phyloP scores from a whole-genome alignment of 2,329 filamentous ascomycete species.

The Aspergillus tamarii region DNA sequence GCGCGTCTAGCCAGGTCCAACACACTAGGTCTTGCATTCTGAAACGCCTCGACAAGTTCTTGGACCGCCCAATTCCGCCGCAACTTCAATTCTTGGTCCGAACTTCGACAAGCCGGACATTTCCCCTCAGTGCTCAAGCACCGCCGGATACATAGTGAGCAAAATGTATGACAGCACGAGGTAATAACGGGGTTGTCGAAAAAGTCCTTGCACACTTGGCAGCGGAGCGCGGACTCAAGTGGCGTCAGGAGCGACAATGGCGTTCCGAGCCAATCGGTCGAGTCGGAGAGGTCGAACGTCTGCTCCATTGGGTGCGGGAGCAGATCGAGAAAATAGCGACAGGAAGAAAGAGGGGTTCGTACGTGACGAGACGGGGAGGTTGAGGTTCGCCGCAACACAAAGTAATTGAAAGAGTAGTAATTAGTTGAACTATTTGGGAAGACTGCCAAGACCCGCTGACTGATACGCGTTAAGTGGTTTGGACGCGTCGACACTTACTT shows the following conservation, averaged over 20 bases:
- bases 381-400: background rate
- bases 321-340: background rate
- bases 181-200: conserved; percentile 94
- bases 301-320: conserved; percentile 37
- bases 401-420: background rate
- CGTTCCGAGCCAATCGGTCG: conserved; percentile 53
- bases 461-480: conserved; percentile 49
- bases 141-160: conserved; percentile 90
- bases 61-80: conserved; percentile 83
- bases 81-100: conserved; percentile 82
- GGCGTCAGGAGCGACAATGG: conserved; percentile 48
- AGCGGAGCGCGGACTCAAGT: conserved; percentile 83
- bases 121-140: conserved; percentile 81
- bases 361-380: background rate
- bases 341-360: background rate
- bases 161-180: conserved; percentile 93
- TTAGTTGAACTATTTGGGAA: background rate
- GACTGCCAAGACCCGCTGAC: conserved; percentile 44
- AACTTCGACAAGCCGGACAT: conserved; percentile 79
- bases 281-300: conserved; percentile 46
- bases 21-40: conserved; percentile 63
- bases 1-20: conserved; percentile 64
- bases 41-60: conserved; percentile 81
- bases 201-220: conserved; percentile 98
- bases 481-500: conserved; percentile 33